Conservation (phyloP, 371 early-diverging fungal genomes). For the Chytridium lagenaria region DNA sequence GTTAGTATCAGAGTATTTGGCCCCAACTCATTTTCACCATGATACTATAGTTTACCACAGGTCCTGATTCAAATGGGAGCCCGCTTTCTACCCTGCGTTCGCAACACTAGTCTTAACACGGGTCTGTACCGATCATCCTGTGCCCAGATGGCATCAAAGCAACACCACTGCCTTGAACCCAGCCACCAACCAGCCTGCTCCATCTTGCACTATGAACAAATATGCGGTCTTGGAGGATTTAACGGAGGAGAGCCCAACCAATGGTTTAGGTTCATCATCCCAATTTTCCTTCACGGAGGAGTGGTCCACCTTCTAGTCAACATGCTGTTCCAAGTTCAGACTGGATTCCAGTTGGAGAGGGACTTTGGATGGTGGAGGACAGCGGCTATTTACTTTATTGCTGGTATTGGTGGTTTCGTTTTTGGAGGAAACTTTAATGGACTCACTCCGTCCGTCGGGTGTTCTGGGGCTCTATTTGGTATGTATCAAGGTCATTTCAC, state of each 20-base stretch:
- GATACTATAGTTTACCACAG: no score
- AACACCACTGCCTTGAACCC: slow-evolving; percentile 14
- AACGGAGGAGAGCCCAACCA: slow-evolving; percentile 60
- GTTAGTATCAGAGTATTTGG: slow-evolving; percentile 27
- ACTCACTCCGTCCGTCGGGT: slow-evolving; percentile 71
- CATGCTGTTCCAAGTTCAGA: slow-evolving; percentile 70
- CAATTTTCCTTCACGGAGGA: slow-evolving; percentile 90
- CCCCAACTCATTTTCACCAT: no score
- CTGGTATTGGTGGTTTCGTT: slow-evolving; percentile 82
- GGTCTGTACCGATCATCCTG: slow-evolving; percentile 12
- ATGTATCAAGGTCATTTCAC: slow-evolving; percentile 31
- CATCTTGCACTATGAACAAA: slow-evolving; percentile 48
- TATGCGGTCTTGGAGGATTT: slow-evolving; percentile 52
- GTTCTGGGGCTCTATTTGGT: slow-evolving; percentile 85
- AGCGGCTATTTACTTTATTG: slow-evolving; percentile 72
- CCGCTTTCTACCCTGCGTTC: slow-evolving; percentile 61
- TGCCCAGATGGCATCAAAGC: slow-evolving; percentile 45
- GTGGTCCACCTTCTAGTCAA: slow-evolving; percentile 81
- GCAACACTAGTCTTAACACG: slow-evolving; percentile 29
- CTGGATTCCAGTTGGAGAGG: slow-evolving; percentile 76
- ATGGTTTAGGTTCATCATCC: slow-evolving; percentile 79
- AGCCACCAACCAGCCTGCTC: slow-evolving; percentile 10
- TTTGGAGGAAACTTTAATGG: slow-evolving; percentile 76
- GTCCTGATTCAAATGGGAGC: slow-evolving; percentile 61
- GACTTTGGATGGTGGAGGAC: slow-evolving; percentile 79